Percentiles rank a stretch among this genome's conserved stretches.
phyloP scores from a whole-genome alignment of 2,329 filamentous ascomycete genomes.

The Xylariaceae sp. region DNA sequence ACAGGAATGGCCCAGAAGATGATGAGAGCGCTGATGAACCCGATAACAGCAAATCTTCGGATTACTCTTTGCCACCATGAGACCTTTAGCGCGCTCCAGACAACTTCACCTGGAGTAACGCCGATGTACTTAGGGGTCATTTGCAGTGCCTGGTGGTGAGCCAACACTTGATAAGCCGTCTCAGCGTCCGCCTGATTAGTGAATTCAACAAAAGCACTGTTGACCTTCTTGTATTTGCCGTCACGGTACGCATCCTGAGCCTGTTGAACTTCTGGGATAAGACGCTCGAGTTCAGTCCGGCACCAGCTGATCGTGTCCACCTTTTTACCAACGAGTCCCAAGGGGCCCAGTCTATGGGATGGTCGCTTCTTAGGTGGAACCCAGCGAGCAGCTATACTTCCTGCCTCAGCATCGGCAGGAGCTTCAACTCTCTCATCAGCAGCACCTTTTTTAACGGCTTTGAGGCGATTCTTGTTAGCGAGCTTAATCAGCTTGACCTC shows the following conservation, averaged over 20 bases:
- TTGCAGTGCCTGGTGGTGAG: conserved; percentile 85
- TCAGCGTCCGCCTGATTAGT: conserved; percentile 82
- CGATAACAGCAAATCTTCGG: conserved; percentile 70
- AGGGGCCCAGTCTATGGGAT: conserved; percentile 71
- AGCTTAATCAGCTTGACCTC: conserved; percentile 85
- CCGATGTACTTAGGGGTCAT: conserved; percentile 88
- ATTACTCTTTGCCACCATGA: conserved; percentile 86
- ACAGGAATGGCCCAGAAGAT: conserved; percentile 85
- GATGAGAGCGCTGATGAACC: conserved; percentile 77
- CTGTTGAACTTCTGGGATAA: conserved; percentile 73
- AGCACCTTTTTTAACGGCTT: conserved; percentile 66
- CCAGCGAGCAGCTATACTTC: conserved; percentile 75
- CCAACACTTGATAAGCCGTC: conserved; percentile 81
- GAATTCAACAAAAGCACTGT: conserved; percentile 92
- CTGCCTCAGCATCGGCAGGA: conserved; percentile 69
- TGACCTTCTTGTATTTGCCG: conserved; percentile 69
- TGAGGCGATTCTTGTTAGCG: conserved; percentile 74
- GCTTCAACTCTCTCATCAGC: conserved; percentile 51
- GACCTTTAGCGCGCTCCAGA: conserved; percentile 86
- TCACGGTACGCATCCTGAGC: conserved; percentile 70
- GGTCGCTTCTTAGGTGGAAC: conserved; percentile 75
- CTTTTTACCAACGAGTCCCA: conserved; percentile 79
- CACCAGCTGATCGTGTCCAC: conserved; percentile 95
- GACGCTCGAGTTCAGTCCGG: conserved; percentile 75
- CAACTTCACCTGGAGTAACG: conserved; percentile 78